Percentiles rank a stretch among this genome's conserved stretches.
These are phyloP conservation scores for Linnemannia zychae DNA, from an alignment of 192 early-diverging fungal species.

Conservation along the genomic window DNA sequence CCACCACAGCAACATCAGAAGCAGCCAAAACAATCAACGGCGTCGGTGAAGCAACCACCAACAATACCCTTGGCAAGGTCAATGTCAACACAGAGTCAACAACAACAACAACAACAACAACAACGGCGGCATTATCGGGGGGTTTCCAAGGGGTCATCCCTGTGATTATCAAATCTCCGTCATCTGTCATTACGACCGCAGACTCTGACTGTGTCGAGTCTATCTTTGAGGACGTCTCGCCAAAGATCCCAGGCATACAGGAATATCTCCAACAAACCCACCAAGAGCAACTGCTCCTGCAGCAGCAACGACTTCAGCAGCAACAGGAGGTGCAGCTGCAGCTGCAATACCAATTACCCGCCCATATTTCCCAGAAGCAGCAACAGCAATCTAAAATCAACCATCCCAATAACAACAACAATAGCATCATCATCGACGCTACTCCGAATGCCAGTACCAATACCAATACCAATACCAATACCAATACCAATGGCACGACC, in stretches of 20 bases:
- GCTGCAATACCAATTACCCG: constrained; percentile 38
- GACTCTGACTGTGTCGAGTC: constrained; percentile 42
- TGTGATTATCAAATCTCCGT: constrained; percentile 46
- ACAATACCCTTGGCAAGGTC: neutral
- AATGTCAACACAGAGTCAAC: neutral
- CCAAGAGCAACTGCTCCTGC: constrained; percentile 29
- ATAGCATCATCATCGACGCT: neutral
- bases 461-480: neutral
- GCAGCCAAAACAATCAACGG: neutral
- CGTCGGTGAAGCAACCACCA: neutral
- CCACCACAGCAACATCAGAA: neutral
- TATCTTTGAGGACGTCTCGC: constrained; percentile 18
- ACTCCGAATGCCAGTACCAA: constrained; percentile 1
- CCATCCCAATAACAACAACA: neutral
- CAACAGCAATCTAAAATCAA: constrained; percentile 3
- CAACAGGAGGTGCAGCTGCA: constrained; percentile 25
- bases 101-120: neutral
- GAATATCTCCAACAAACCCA: constrained; percentile 50
- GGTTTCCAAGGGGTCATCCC: constrained; percentile 46
- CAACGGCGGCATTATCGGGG: neutral
- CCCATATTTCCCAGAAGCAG: constrained; percentile 7
- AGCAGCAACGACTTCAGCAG: constrained; percentile 25
- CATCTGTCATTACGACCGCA: constrained; percentile 45
- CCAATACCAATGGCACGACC: neutral
- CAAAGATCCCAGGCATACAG: constrained; percentile 35